Evolutionary conservation across 2,329 filamentous ascomycete species (phyloP).

Genomic region (Aureobasidium sp.): DNA sequence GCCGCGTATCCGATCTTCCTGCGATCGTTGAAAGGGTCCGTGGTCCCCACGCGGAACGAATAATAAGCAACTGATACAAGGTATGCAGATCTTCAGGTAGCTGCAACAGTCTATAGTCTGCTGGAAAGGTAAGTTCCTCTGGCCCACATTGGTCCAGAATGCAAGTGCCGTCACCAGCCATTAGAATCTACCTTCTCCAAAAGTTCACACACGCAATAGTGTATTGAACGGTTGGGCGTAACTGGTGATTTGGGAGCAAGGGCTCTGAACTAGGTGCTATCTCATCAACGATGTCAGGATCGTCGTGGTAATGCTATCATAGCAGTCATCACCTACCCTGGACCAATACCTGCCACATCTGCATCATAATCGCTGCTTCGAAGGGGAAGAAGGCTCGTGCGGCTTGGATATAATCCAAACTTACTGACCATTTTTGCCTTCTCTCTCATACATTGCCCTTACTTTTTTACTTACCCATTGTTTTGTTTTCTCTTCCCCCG

Average conservation of each 20-base stretch:
- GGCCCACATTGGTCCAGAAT: too few relatives aligned
- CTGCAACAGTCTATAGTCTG: neutral
- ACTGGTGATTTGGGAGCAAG: neutral
- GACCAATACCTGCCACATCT: slow-evolving; percentile 1
- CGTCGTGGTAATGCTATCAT: slow-evolving; percentile 2
- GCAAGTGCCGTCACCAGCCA: neutral
- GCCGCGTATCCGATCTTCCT: too few relatives aligned
- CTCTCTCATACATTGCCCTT: neutral
- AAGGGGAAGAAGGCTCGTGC: slow-evolving; percentile 3
- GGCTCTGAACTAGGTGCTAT: neutral
- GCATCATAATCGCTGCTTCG: neutral
- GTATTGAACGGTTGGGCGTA: neutral
- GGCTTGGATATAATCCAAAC: slow-evolving; percentile 2
- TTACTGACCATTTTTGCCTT: neutral
- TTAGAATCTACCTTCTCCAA: too few relatives aligned
- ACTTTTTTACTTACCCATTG: neutral
- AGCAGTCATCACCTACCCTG: neutral
- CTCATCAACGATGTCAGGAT: neutral
- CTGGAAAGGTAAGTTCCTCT: too few relatives aligned
- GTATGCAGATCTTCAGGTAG: neutral
- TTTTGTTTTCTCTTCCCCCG: neutral
- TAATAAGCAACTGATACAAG: slow-evolving; percentile 12
- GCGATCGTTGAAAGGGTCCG: too few relatives aligned
- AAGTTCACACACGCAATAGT: too few relatives aligned
- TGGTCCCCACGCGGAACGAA: too few relatives aligned